Evolutionary conservation across 129 eudicot genomes (phyloP).

Genomic region (Heracleum sosnowskyi): DNA sequence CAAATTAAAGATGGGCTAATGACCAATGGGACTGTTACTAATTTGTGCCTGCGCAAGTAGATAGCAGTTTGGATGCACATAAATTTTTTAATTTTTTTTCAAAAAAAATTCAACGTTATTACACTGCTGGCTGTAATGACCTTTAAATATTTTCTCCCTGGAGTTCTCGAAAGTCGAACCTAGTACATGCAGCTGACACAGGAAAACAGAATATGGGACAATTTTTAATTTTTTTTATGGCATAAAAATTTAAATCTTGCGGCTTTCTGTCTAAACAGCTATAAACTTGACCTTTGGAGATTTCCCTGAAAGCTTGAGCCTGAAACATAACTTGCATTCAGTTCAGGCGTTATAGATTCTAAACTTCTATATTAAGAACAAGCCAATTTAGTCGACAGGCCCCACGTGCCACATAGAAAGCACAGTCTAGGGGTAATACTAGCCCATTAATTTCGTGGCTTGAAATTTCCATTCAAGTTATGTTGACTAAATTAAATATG

Average conservation of each 20-base stretch:
- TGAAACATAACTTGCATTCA: not conserved
- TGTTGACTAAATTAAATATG: not conserved
- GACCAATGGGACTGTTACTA: not conserved
- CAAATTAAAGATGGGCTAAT: not conserved
- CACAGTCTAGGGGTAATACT: not conserved
- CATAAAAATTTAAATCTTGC: not conserved
- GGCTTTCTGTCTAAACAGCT: not conserved
- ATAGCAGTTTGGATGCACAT: not conserved
- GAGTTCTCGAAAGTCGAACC: not conserved
- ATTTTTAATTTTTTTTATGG: not conserved
- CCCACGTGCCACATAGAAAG: not conserved
- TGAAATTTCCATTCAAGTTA: not conserved
- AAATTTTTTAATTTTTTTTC: not conserved
- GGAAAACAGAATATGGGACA: not conserved
- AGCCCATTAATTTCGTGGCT: not conserved
- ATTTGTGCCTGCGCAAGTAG: not conserved
- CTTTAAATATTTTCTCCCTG: not conserved
- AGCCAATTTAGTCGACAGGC: not conserved
- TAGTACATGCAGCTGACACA: not conserved
- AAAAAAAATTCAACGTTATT: not conserved
- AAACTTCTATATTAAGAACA: not conserved
- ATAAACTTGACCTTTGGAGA: not conserved
- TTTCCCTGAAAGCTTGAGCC: not conserved
- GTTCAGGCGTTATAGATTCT: not conserved
- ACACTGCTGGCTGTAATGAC: not conserved